phyloP scores from a whole-genome alignment of 2,329 filamentous ascomycete genomes.

The Lasiodiplodia citricola region DNA sequence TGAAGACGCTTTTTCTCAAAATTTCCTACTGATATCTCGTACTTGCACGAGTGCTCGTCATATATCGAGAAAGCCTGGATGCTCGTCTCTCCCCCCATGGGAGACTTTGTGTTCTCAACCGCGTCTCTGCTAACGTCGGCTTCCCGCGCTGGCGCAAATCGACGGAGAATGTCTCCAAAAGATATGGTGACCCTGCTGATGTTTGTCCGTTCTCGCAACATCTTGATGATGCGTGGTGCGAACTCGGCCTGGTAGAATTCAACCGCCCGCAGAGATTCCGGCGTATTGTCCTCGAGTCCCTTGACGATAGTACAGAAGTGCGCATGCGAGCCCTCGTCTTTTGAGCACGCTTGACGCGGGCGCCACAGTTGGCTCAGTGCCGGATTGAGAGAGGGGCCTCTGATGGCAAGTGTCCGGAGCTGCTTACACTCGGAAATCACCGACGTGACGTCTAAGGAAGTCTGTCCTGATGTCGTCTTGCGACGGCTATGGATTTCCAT shows the following conservation, averaged over 20 bases:
- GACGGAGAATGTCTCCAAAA: not conserved
- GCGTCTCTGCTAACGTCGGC: not conserved
- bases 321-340: conserved; percentile 16
- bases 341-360: not conserved
- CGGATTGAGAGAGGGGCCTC: conserved; percentile 10
- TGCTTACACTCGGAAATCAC: not conserved
- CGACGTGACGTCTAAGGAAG: not conserved
- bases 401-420: conserved; percentile 16
- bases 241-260: conserved; percentile 22
- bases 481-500: not conserved
- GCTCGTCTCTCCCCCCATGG: conserved; percentile 42
- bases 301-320: conserved; percentile 14
- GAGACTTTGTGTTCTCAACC: conserved; percentile 21
- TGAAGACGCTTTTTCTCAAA: not conserved
- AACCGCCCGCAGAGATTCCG: not conserved
- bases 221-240: not conserved
- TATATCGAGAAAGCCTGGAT: not conserved
- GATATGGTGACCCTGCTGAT: conserved; percentile 14
- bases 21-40: not conserved
- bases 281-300: conserved; percentile 1
- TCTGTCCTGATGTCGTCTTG: not conserved
- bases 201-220: not conserved
- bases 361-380: conserved; percentile 3
- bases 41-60: not conserved
- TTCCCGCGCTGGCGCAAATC: conserved; percentile 28